These are phyloP conservation scores for Rubia peregrina DNA, from an alignment of 305 asterid genomes.

Conservation along the genomic window DNA sequence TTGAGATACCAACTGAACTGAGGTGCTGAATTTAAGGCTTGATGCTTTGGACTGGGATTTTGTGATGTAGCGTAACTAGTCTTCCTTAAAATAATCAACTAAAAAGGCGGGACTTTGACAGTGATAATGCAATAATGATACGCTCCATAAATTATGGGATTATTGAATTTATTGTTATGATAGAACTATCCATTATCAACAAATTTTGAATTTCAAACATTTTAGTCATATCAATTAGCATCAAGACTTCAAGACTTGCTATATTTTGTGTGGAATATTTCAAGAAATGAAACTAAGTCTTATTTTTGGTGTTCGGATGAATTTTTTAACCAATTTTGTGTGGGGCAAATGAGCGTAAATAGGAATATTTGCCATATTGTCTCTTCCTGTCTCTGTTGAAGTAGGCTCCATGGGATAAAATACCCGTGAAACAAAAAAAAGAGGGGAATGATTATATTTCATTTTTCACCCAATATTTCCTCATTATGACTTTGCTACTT, in stretches of 20 bases:
- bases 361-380: background rate
- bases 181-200: background rate
- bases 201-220: background rate
- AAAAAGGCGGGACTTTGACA: background rate
- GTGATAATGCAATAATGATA: slow-evolving; percentile 3
- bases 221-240: background rate
- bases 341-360: background rate
- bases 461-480: background rate
- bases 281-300: background rate
- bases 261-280: background rate
- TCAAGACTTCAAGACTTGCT: background rate
- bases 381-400: background rate
- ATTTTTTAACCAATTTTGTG: background rate
- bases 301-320: background rate
- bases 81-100: background rate
- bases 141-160: background rate
- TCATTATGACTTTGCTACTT: background rate
- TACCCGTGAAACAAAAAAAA: background rate
- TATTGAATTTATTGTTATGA: background rate
- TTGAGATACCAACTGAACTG: background rate
- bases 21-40: background rate
- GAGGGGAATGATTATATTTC: background rate
- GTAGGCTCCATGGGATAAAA: slow-evolving; percentile 2
- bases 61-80: background rate
- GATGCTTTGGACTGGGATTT: background rate